Base-by-base conservation (phyloP, 257 asterid genomes). In the Plantago elongata region DNA sequence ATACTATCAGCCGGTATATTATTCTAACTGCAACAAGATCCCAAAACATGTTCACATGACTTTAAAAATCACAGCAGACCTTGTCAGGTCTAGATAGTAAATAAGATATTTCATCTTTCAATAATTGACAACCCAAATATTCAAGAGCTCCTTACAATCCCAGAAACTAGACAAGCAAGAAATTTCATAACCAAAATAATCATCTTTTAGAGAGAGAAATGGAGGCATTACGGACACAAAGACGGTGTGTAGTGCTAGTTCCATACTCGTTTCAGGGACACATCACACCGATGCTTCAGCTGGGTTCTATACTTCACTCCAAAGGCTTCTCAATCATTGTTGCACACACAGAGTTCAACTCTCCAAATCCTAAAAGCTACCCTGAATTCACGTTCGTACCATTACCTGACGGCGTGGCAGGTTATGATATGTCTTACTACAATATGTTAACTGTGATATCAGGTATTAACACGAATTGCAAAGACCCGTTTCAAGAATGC, bases 211-310 rank as follows among this genome's bases (percentile, higher is more conserved):
- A 13, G 22, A 29, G 3, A 9, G 11, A 52, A 45, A 71, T 71
- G 76, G 64, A 49, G 40, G 47, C 15, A 4, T 7, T 38, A 56
- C 59, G 18, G 1, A n/a, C 11, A 16, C 15, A 45, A 7, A 10
- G 66, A 57, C 45, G 10, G 9, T 5, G 56, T 3, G 62, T 77
- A n/a, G 69, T 77, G 9, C 62, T 77, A 9, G 77, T 79, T 13
- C 88, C 83, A 4, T 61, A 38, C 58, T 87, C 87, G 4, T 76
- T 63, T 62, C 84, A 76, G 38, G 87, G 90, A 13, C 90, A 80
- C 72, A 3, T 78, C 5, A 83, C 84, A 5, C 87, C 87, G 1
- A 83, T 81, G 87, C 81, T 80, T 37, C 87, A 81, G 29, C 63
- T 80, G 9, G 85, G 75, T 4, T 14, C 61, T 1, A 40, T 75